These are phyloP conservation scores for Mycena rosella DNA, from an alignment of 768 basidiomycete genomes.

Conservation along the genomic window DNA sequence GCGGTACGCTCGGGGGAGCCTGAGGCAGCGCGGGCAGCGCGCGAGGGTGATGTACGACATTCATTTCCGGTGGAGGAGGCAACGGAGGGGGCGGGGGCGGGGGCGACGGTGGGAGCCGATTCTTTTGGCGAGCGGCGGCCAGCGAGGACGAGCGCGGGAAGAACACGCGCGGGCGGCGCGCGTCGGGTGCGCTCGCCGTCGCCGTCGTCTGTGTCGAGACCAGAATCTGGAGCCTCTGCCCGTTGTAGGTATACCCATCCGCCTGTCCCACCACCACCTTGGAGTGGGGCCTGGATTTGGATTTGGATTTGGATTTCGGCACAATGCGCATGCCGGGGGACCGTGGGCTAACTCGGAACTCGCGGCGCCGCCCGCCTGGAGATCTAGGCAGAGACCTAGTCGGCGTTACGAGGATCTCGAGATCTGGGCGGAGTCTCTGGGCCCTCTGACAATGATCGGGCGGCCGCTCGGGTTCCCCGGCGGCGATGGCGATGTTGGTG, in stretches of 20 bases:
- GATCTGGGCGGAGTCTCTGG: neutral
- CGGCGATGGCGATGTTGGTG: too few relatives aligned
- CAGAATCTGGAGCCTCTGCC: conserved; percentile 20
- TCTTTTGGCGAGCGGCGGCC: neutral
- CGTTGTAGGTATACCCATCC: neutral
- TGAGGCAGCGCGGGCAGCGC: conserved; percentile 22
- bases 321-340: neutral
- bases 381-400: neutral
- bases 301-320: conserved; percentile 5
- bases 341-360: conserved; percentile 5
- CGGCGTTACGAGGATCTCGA: neutral
- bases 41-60: neutral
- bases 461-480: conserved; percentile 4
- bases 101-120: neutral
- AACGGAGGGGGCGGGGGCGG: neutral
- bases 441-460: too few relatives aligned
- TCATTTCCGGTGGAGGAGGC: neutral
- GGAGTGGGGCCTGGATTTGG: neutral
- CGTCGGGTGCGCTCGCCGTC: conserved; percentile 26
- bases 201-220: conserved; percentile 32
- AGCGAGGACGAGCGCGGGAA: conserved; percentile 36
- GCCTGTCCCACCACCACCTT: too few relatives aligned
- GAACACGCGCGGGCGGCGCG: conserved; percentile 28
- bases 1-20: neutral
- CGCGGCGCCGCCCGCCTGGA: conserved; percentile 8